Base-by-base conservation (phyloP, 371 early-diverging fungal species). In the Apophysomyces sp. region DNA sequence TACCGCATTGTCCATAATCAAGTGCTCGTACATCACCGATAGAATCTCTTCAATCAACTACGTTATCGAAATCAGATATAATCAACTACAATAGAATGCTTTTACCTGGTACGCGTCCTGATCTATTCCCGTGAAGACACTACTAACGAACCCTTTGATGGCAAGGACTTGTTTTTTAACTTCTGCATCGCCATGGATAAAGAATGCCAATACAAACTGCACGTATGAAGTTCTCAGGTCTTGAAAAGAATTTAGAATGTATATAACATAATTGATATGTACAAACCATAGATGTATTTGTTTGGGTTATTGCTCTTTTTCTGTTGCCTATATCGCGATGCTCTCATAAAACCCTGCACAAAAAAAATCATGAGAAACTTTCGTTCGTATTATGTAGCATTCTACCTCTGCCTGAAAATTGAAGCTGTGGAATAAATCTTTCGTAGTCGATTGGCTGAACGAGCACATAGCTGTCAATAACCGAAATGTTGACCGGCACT, bases 131-230 rank as follows among this genome's bases (percentile, higher is more conserved):
- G 82, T 86, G 62, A 92, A 87, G 1, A 93, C 80, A 28, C 70
- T 60, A 29, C 84, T 82, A 15, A 89, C 72, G 18, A 90, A 70
- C 49, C 91, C 87, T 41, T 91, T 91, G 28, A 84, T 76, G 62
- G 86, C 87, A 32, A 94, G 65, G 0, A 90, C 62, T 30, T 87
- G 81, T 63, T 85, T 84, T 71, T 91, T 94, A 27, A 88, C 70
- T 18, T 69, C 76, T 4, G 81, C 72, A 67, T 92, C 91, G 0
- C 89, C 92, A 34, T 84, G 80, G 31, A 78, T 78, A 21, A 94
- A 78, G 62, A 94, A 92, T n/a, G 90, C 83, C 18, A 92, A 79
- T 7, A 93, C 73, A 58, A 91, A 92, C 37, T 83, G 81, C 41
- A 93, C 82, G 61, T 89, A 93, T 4, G 86, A 71, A 2, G 87